A percentile compares a stretch with the other conserved stretches of the same genome.
These are phyloP conservation scores for Tarenaya hassleriana DNA, from an alignment of 345 rosid genomes.

Conservation along the genomic window DNA sequence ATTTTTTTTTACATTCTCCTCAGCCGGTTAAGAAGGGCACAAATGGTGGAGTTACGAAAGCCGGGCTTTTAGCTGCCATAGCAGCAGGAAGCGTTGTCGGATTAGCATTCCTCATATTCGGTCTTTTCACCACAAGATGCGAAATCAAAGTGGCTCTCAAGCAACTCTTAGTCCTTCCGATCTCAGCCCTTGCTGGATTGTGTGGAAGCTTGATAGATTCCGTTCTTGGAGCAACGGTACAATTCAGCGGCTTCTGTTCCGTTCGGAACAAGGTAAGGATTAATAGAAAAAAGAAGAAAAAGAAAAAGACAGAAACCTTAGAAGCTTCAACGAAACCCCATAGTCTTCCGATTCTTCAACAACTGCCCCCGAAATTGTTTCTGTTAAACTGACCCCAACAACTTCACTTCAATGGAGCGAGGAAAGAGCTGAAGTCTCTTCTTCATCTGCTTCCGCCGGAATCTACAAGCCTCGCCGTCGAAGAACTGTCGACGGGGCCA, in stretches of 20 bases:
- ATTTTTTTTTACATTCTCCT: slow-evolving; percentile 17
- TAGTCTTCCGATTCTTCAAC: too few relatives aligned
- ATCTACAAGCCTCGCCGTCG: not conserved
- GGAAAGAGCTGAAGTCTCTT: not conserved
- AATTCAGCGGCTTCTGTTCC: slow-evolving; percentile 93
- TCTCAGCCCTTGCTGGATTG: slow-evolving; percentile 69
- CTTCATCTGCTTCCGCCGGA: not conserved
- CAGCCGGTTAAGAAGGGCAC: slow-evolving; percentile 93
- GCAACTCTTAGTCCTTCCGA: slow-evolving; percentile 75
- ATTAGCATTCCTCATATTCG: slow-evolving; percentile 56
- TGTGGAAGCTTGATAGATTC: slow-evolving; percentile 83
- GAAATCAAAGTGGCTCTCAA: slow-evolving; percentile 41
- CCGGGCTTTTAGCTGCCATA: slow-evolving; percentile 77
- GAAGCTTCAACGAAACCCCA: not conserved
- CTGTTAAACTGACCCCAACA: too few relatives aligned
- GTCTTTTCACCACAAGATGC: slow-evolving; percentile 62
- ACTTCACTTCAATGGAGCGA: too few relatives aligned
- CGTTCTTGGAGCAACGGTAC: slow-evolving; percentile 83
- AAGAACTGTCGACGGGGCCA: slow-evolving; percentile 36
- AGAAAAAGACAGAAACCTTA: not conserved
- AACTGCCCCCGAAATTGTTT: too few relatives aligned
- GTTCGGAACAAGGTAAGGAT: slow-evolving; percentile 72
- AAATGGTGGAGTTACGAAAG: slow-evolving; percentile 81
- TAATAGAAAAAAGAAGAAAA: slow-evolving; percentile 6
- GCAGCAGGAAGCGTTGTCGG: slow-evolving; percentile 79